Evolutionary conservation across 768 basidiomycete species (phyloP).

Genomic region (Rhodotorula paludigena): DNA sequence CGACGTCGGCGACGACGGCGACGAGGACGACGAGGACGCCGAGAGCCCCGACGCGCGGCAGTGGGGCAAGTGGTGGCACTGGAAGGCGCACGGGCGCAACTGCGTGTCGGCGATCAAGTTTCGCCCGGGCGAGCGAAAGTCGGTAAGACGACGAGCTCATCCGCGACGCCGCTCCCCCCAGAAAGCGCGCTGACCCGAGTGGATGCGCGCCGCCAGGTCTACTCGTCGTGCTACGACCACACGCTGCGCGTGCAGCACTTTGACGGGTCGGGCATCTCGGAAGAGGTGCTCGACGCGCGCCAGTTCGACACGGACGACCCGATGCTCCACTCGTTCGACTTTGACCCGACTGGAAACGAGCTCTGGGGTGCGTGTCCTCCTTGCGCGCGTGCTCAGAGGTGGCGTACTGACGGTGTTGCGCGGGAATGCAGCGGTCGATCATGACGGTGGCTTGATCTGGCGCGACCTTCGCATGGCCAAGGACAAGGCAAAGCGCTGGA

Average conservation of each 20-base stretch:
- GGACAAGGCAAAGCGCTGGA: slow-evolving; percentile 37
- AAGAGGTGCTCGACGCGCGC: slow-evolving; percentile 46
- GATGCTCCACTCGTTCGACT: slow-evolving; percentile 49
- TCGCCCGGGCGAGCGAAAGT: slow-evolving; percentile 45
- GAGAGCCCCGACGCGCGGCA: slow-evolving; percentile 30
- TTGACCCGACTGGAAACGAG: slow-evolving; percentile 43
- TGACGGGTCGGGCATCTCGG: slow-evolving; percentile 43
- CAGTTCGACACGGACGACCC: slow-evolving; percentile 41
- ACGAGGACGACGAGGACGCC: slow-evolving; percentile 35
- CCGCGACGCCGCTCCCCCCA: background rate
- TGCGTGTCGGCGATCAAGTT: slow-evolving; percentile 48
- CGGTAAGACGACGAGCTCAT: slow-evolving; percentile 41
- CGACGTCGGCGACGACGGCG: slow-evolving; percentile 27
- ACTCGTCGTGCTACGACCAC: slow-evolving; percentile 49
- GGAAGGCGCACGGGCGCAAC: slow-evolving; percentile 46
- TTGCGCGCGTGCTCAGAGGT: slow-evolving; percentile 29
- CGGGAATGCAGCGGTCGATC: slow-evolving; percentile 9
- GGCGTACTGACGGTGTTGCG: background rate
- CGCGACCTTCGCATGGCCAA: slow-evolving; percentile 37
- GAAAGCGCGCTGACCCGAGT: background rate
- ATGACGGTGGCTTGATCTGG: slow-evolving; percentile 34
- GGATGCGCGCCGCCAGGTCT: slow-evolving; percentile 45
- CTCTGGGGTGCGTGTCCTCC: slow-evolving; percentile 45
- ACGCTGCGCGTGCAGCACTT: slow-evolving; percentile 49
- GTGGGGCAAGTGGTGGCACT: slow-evolving; percentile 38